Base-by-base conservation (phyloP, 768 basidiomycete genomes). In the Lactifluus rugatus region DNA sequence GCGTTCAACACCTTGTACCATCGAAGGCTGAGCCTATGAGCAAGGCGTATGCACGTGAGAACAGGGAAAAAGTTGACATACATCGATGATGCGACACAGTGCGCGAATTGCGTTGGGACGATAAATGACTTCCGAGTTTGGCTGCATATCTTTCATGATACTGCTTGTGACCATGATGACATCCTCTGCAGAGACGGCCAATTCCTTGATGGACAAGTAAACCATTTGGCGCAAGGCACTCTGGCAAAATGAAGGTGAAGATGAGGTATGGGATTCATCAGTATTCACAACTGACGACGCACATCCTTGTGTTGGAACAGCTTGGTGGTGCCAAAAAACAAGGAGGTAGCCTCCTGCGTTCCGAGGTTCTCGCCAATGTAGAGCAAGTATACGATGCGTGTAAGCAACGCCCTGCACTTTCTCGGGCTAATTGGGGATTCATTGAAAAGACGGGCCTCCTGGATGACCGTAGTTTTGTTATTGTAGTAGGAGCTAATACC, bases 141-240 rank as follows among this genome's bases (percentile, higher is more conserved):
- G 89, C 68, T 99, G 96, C 93, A 98, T 99, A 69, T 99, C 96
- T 77, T 98, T 98, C 94, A 96, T 96, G 71, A 99, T 97, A 67
- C 93, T 96, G 71, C 87, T 90, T 10, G 96, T 99, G 62, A 97
- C 94, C 93, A 99, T 99, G 66, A 99, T 96, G 28, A 98, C 93
- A 77, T 98, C 95, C 72, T 99, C 93, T 16, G 96, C 92, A n/a
- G 88, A 87, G 36, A 82, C 84, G 28, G 93, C 87, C 11, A 99
- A 80, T 72, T 99, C 96, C 76, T 98, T 99, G 76, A 99, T 97
- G 52, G 95, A 89, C 59, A 99, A 80, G 75, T 99, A 99, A 25
- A 99, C 94, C 76, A 93, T 94, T 72, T 99, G 96, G 57, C 96
- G 85, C 61, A 99, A 78, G 10, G 94, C 94, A 66, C 86, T 87